Conservation (phyloP, 2,329 filamentous ascomycete genomes). For the Clonostachys byssicola region DNA sequence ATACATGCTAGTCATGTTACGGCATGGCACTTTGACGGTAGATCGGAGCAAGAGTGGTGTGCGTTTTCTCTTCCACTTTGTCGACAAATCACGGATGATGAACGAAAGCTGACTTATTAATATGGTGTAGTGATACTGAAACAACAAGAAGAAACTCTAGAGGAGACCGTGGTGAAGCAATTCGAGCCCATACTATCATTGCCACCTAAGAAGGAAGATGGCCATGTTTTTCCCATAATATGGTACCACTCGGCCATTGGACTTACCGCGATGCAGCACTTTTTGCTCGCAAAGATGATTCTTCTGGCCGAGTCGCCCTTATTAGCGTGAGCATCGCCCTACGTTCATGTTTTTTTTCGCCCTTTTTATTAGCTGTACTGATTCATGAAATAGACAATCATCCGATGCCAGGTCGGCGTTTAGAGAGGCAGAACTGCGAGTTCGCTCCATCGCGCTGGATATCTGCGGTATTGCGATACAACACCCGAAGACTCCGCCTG, state of each 20-base stretch:
- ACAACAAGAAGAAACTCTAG: conserved; percentile 9
- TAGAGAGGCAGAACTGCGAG: conserved; percentile 21
- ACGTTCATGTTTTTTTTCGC: too few species aligned
- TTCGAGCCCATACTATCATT: conserved; percentile 26
- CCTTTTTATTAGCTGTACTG: too few species aligned
- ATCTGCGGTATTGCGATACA: conserved; percentile 33
- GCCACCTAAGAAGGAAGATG: conserved; percentile 24
- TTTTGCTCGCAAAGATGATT: conserved; percentile 31
- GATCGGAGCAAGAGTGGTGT: too few species aligned
- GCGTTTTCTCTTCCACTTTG: too few species aligned
- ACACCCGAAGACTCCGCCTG: conserved; percentile 27
- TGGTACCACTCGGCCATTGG: conserved; percentile 33
- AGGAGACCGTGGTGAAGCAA: conserved; percentile 19
- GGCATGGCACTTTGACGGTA: too few species aligned
- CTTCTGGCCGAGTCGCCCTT: conserved; percentile 22
- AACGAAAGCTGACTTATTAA: too few species aligned
- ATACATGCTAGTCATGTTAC: too few species aligned
- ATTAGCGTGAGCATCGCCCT: too few species aligned
- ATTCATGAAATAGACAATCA: too few species aligned
- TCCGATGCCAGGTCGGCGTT: too few species aligned
- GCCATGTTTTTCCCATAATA: conserved; percentile 31
- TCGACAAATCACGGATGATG: too few species aligned
- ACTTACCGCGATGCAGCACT: conserved; percentile 32
- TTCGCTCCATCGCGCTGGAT: conserved; percentile 27
- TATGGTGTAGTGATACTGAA: too few species aligned